Conservation (phyloP, 1,139 yeast species). For the Protomyces pachydermus region DNA sequence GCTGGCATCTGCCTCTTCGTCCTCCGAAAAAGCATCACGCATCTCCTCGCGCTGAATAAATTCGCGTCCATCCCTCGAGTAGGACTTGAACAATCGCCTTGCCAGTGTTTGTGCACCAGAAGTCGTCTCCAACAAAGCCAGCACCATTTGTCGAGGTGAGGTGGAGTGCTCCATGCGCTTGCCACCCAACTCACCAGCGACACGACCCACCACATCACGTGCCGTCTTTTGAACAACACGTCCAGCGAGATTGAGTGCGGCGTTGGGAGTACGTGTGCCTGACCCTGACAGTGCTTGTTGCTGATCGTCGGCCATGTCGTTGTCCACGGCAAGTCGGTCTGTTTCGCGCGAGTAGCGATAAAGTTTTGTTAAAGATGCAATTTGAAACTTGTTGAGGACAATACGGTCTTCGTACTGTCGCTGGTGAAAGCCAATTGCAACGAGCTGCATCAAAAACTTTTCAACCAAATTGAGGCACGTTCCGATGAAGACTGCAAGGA, state of each 20-base stretch:
- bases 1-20: slow-evolving; percentile 39
- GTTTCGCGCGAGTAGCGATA: slow-evolving; percentile 38
- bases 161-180: slow-evolving; percentile 29
- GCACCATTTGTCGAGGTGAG: slow-evolving; percentile 38
- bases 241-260: slow-evolving; percentile 15
- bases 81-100: slow-evolving; percentile 43
- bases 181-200: slow-evolving; percentile 37
- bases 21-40: slow-evolving; percentile 32
- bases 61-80: slow-evolving; percentile 37
- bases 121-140: slow-evolving; percentile 40
- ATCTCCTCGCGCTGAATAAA: slow-evolving; percentile 40
- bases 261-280: slow-evolving; percentile 21
- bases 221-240: slow-evolving; percentile 33
- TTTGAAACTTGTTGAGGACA: slow-evolving; percentile 40
- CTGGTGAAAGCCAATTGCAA: slow-evolving; percentile 45
- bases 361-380: slow-evolving; percentile 38
- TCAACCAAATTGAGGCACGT: slow-evolving; percentile 42
- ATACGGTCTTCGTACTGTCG: slow-evolving; percentile 44
- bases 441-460: slow-evolving; percentile 41
- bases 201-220: slow-evolving; percentile 37
- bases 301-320: slow-evolving; percentile 35
- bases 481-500: slow-evolving; percentile 42
- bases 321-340: slow-evolving; percentile 21
- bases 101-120: slow-evolving; percentile 40
- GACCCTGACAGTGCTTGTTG: neutral